Base-by-base conservation (phyloP, 140 eudicot species). In the Oenanthe javanica region DNA sequence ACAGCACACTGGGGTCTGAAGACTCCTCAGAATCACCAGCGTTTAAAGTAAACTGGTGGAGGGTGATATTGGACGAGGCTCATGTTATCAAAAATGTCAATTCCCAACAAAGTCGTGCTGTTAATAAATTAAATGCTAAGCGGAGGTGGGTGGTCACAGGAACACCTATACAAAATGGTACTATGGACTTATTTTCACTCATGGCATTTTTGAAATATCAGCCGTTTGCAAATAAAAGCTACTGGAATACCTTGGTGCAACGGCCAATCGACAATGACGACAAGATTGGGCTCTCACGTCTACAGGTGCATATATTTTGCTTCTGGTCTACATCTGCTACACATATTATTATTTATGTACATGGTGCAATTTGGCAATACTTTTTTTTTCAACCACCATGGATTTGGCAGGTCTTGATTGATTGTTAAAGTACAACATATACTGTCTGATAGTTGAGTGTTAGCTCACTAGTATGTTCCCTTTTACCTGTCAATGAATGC, bases 71-170 rank as follows among this genome's bases (percentile, higher is more conserved):
- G 79, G 98, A 94, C 61, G 98, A 94, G 86, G 98, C 97, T 10
- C 98, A 94, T 87, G 74, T 92, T 75, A 92, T 94, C 25, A 94
- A 92, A 87, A 94, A 90, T 88, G 83, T 77, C 61, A 89, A 67
- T 16, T 81, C 97, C 8, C 83, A 83, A 66, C 98, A 89, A 63
- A 90, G 92, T 69, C 84, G 75, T 7, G 98, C 98, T 31, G 97
- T 94, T 63, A 84, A 76, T 70, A 78, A 59, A 42, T 78, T 94
- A 81, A 85, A 83, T 43, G 94, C 94, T 55, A 88, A 81, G 69
- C 84, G 92, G 51, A 88, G 98, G 84, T 94, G 98, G 98, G 93
- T 87, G 50, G 97, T 94, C 67, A 90, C 94, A 0, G 98, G 98
- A 79, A 94, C 98, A 45, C 98, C 98, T 31, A 86, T 94, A 82